Conservation (phyloP, 345 rosid genomes). For the Melaleuca quinquenervia region DNA sequence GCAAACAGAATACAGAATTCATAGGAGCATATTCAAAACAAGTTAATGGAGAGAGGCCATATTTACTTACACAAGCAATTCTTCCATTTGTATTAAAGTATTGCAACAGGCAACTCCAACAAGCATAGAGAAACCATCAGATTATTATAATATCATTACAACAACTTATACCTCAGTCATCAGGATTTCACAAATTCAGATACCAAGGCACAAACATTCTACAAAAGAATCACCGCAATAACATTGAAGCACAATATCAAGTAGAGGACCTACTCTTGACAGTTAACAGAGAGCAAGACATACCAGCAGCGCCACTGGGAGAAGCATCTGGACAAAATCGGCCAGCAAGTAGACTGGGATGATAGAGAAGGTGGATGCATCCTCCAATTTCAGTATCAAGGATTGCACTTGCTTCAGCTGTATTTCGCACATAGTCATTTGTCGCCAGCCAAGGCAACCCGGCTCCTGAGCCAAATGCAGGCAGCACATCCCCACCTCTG, state of each 20-base stretch:
- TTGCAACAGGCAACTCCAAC: not conserved
- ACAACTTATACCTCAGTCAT: not conserved
- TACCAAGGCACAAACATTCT: not conserved
- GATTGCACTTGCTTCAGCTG: slow-evolving; percentile 72
- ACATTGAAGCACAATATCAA: not conserved
- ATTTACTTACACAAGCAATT: not conserved
- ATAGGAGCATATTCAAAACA: not conserved
- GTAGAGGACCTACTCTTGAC: not conserved
- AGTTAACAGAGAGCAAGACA: slow-evolving; percentile 8
- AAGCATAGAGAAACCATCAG: not conserved
- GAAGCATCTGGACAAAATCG: slow-evolving; percentile 99
- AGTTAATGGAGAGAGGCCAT: not conserved
- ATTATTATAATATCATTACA: not conserved
- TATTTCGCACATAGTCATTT: slow-evolving; percentile 42
- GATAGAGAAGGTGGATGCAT: slow-evolving; percentile 78
- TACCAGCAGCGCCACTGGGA: slow-evolving; percentile 89
- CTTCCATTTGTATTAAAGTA: not conserved
- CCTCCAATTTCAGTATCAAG: slow-evolving; percentile 92
- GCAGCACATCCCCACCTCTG: slow-evolving; percentile 92
- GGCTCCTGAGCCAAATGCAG: slow-evolving; percentile 86
- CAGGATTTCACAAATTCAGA: not conserved
- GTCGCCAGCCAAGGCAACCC: slow-evolving; percentile 96
- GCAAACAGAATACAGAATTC: not conserved
- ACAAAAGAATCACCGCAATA: not conserved
- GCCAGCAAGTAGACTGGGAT: slow-evolving; percentile 80